Evolutionary conservation across 192 early-diverging fungal species (phyloP).

Genomic region (Chytriomyces hyalinus): DNA sequence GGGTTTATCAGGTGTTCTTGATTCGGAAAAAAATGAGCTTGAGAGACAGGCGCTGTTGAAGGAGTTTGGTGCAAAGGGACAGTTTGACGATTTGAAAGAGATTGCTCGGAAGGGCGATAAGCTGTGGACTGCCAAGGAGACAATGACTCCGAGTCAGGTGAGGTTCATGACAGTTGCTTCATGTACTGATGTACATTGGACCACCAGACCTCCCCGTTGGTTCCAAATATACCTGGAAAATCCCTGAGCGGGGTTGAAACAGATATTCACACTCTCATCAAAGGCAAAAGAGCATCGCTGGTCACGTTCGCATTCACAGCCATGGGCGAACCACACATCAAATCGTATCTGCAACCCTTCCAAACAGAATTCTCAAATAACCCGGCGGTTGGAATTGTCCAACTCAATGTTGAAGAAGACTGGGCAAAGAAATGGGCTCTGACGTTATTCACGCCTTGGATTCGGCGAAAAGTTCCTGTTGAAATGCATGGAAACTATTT

Average conservation of each 20-base stretch:
- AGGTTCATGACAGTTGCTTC: not conserved
- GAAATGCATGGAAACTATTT: conserved; percentile 46
- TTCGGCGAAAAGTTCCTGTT: conserved; percentile 39
- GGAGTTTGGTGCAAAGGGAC: conserved; percentile 21
- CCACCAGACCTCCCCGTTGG: conserved; percentile 29
- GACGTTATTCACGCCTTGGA: conserved; percentile 35
- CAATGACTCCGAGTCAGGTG: conserved; percentile 33
- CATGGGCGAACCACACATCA: conserved; percentile 51
- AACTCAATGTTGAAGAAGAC: conserved; percentile 52
- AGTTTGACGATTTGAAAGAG: conserved; percentile 41
- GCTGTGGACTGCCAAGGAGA: conserved; percentile 51
- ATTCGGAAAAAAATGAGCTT: conserved; percentile 24
- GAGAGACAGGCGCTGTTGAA: conserved; percentile 14
- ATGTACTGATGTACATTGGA: not conserved
- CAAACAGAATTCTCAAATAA: not conserved
- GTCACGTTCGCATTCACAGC: conserved; percentile 51
- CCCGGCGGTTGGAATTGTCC: conserved; percentile 34
- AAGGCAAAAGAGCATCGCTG: conserved; percentile 32
- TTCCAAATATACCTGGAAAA: conserved; percentile 43
- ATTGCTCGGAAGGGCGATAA: conserved; percentile 51
- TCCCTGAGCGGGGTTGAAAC: conserved; percentile 40
- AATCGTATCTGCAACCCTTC: conserved; percentile 21
- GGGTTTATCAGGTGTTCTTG: not conserved
- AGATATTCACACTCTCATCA: conserved; percentile 38
- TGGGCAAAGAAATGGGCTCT: conserved; percentile 45